Evolutionary conservation across 805 yeast species (phyloP), one percentile per base, ranked within the genome.

Genomic region (Saccharomycopsis oosterbeekiorum): DNA sequence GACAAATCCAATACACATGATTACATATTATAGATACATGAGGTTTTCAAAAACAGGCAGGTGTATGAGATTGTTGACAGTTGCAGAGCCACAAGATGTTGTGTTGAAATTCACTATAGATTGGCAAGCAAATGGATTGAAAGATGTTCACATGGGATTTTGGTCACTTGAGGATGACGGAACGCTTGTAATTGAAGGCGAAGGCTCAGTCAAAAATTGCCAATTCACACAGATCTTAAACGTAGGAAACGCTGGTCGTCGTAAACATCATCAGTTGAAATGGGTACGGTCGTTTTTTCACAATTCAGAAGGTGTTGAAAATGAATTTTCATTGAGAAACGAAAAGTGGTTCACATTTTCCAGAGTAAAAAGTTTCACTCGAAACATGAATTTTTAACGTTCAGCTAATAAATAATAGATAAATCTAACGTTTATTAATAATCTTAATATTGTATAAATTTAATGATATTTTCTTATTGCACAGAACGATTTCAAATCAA

Each of bases 11-110:
- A 82, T 88, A 21, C 83, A 89, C 66, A 83, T 90, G 70, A 88
- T 93, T 50, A 89, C 97, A 0, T 93, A 93, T 69, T 93, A 89
- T 70, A 76, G 99, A 65, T 94, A 91, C 71, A 73, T 86, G 41
- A 77, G 97, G 64, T 91, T 93, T 68, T 88, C 79, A 70, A 85
- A 85, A 0, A 87, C 88, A 68, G 97, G 98, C 0, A 75, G 80
- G 0, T 86, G 89, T 63, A 73, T 88, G 53, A 82, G 87, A 68
- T 78, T 88, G 36, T 78, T 89, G 34, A 82, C 96, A 0, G 80
- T 86, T 2, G 77, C 83, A 60, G 93, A 88, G 67, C 98, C 98
- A 0, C 70, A 72, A 1, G 71, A 74, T 53, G 84, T 91, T 1
- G 85, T 92, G 1, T 86, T 86, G 2, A 74, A 74, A 59, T 77